Evolutionary conservation across 2,329 filamentous ascomycete species (phyloP).

Genomic region (Diaporthe citrichinensis): DNA sequence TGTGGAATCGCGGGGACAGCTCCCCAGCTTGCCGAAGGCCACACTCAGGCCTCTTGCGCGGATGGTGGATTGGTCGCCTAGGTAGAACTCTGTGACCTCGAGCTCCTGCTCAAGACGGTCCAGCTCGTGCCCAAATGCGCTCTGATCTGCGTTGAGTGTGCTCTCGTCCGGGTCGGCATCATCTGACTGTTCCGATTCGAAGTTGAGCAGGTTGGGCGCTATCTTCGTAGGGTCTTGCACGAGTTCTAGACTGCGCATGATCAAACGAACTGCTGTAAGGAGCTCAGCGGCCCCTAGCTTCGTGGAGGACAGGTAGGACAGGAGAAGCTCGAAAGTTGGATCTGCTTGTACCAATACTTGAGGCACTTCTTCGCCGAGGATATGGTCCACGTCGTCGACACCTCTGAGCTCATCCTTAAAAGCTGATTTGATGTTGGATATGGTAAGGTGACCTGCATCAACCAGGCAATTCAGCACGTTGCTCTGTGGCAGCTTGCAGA

Average conservation of each 20-base stretch:
- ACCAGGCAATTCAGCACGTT: slow-evolving; percentile 72
- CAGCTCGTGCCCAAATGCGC: slow-evolving; percentile 65
- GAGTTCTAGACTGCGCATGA: slow-evolving; percentile 79
- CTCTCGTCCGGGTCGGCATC: slow-evolving; percentile 48
- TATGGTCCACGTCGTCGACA: slow-evolving; percentile 60
- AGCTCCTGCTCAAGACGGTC: slow-evolving; percentile 76
- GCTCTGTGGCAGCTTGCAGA: slow-evolving; percentile 63
- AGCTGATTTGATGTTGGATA: slow-evolving; percentile 71
- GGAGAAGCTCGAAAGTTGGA: slow-evolving; percentile 75
- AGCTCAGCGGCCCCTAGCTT: slow-evolving; percentile 77
- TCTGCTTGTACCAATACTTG: slow-evolving; percentile 75
- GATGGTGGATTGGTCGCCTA: slow-evolving; percentile 74
- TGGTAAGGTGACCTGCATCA: slow-evolving; percentile 71
- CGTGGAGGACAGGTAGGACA: slow-evolving; percentile 75
- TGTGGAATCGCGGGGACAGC: slow-evolving; percentile 72
- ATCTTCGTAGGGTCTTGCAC: slow-evolving; percentile 59
- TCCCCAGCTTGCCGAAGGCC: slow-evolving; percentile 78
- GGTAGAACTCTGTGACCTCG: slow-evolving; percentile 75
- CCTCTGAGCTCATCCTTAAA: slow-evolving; percentile 64
- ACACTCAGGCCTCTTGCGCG: slow-evolving; percentile 76
- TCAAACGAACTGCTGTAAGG: slow-evolving; percentile 73
- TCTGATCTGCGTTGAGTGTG: slow-evolving; percentile 49
- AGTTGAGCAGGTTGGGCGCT: slow-evolving; percentile 42
- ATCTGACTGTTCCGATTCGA: slow-evolving; percentile 42
- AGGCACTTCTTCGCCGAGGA: slow-evolving; percentile 73